Conservation (phyloP, 1,284 basidiomycete species). For the Erythrobasidium hasegawianum region DNA sequence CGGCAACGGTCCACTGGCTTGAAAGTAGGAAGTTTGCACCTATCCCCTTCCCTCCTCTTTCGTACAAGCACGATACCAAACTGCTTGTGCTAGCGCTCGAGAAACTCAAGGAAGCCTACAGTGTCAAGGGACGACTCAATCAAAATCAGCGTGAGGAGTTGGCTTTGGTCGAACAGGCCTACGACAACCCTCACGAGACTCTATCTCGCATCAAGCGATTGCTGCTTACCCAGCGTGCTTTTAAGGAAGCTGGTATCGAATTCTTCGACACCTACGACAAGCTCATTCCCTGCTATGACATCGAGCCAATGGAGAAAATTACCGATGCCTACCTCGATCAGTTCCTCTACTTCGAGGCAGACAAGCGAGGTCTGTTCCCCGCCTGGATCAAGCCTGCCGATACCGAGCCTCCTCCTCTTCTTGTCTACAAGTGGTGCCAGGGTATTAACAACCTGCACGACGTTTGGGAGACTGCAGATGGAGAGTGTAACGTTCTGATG, state of each 20-base stretch:
- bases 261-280: slow-evolving; percentile 68
- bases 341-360: slow-evolving; percentile 61
- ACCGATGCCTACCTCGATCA: slow-evolving; percentile 80
- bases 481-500: slow-evolving; percentile 95
- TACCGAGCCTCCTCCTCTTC: slow-evolving; percentile 87
- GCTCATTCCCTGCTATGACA: slow-evolving; percentile 94
- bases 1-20: slow-evolving; percentile 94
- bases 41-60: slow-evolving; percentile 95
- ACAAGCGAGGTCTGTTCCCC: slow-evolving; percentile 93
- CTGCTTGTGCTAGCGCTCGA: slow-evolving; percentile 88
- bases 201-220: slow-evolving; percentile 94
- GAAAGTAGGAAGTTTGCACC: slow-evolving; percentile 94
- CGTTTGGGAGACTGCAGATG: slow-evolving; percentile 93
- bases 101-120: slow-evolving; percentile 96
- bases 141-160: slow-evolving; percentile 95
- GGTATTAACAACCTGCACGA: slow-evolving; percentile 90
- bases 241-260: slow-evolving; percentile 92
- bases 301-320: slow-evolving; percentile 97
- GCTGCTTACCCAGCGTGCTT: slow-evolving; percentile 88
- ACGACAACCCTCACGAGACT: slow-evolving; percentile 88
- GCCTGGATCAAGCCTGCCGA: slow-evolving; percentile 97
- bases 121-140: slow-evolving; percentile 92
- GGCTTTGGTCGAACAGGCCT: slow-evolving; percentile 93
- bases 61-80: slow-evolving; percentile 97
- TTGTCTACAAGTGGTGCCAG: slow-evolving; percentile 97